A percentile compares a stretch with the other conserved stretches of the same genome.
Evolutionary conservation across 179 eudicot species (phyloP).

Genomic region (Heliamphora pulchella): DNA sequence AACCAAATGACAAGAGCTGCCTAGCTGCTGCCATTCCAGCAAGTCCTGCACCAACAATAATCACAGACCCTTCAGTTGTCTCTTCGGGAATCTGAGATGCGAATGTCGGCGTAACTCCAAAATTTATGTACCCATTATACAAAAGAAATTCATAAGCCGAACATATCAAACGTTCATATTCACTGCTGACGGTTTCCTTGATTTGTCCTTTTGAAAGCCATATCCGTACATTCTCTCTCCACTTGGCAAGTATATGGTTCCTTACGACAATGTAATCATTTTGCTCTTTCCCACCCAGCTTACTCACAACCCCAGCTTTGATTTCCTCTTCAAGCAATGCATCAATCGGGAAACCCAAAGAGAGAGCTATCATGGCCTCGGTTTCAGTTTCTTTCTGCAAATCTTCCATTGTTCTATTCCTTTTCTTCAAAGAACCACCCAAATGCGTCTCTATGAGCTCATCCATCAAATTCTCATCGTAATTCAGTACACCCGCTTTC

Average conservation of each 20-base stretch:
- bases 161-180: constrained; percentile 63
- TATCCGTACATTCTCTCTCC: constrained; percentile 73
- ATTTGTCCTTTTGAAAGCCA: constrained; percentile 78
- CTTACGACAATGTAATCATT: constrained; percentile 90
- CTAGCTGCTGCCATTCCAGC: constrained; percentile 97
- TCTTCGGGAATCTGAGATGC: constrained; percentile 59
- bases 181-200: constrained; percentile 75
- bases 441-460: constrained; percentile 67
- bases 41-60: constrained; percentile 88
- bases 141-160: constrained; percentile 83
- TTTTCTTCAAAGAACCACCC: constrained; percentile 56
- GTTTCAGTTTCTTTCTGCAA: constrained; percentile 87
- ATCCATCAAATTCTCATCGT: constrained; percentile 82
- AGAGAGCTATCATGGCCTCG: constrained; percentile 86
- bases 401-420: constrained; percentile 54
- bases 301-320: constrained; percentile 65
- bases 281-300: constrained; percentile 79
- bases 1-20: constrained; percentile 79
- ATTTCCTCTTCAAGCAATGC: constrained; percentile 81
- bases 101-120: constrained; percentile 65
- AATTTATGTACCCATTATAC: constrained; percentile 78
- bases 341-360: constrained; percentile 90
- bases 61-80: constrained; percentile 64
- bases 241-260: constrained; percentile 80
- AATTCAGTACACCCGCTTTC: constrained; percentile 47